These are phyloP conservation scores for Puccinia polysora DNA, from an alignment of 1,284 basidiomycete genomes.

Conservation along the genomic window DNA sequence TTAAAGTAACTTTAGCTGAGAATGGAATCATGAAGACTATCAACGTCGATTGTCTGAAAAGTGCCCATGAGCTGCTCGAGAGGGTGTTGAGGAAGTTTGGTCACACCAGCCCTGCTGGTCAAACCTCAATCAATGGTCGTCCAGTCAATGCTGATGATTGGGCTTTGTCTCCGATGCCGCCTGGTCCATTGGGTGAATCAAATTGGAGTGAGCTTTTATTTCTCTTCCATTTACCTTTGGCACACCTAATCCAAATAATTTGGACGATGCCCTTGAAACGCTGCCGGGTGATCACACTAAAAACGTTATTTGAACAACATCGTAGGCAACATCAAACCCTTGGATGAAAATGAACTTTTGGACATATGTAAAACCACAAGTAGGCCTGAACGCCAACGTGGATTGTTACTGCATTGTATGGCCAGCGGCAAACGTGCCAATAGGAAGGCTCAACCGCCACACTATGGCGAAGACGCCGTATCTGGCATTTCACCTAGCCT, in stretches of 20 bases:
- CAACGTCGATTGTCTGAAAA: conserved; percentile 70
- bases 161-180: conserved; percentile 24
- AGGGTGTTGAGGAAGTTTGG: conserved; percentile 80
- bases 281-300: too few species aligned
- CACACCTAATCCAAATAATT: not conserved
- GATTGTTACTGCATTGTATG: conserved; percentile 57
- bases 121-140: conserved; percentile 49
- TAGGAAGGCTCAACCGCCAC: conserved; percentile 56
- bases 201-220: conserved; percentile 28
- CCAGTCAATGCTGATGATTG: conserved; percentile 21
- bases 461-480: conserved; percentile 60
- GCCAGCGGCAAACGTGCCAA: conserved; percentile 42
- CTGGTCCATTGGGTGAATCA: conserved; percentile 6
- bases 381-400: conserved; percentile 70
- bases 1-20: conserved; percentile 79
- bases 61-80: conserved; percentile 76
- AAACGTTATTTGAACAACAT: too few species aligned
- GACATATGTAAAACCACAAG: conserved; percentile 79
- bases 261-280: too few species aligned
- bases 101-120: conserved; percentile 53
- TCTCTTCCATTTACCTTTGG: too few species aligned
- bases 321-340: conserved; percentile 56
- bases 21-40: conserved; percentile 68
- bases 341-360: conserved; percentile 78
- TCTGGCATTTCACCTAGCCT: conserved; percentile 52